phyloP scores from a whole-genome alignment of 441 rosid genomes.

The Corymbia citriodora region DNA sequence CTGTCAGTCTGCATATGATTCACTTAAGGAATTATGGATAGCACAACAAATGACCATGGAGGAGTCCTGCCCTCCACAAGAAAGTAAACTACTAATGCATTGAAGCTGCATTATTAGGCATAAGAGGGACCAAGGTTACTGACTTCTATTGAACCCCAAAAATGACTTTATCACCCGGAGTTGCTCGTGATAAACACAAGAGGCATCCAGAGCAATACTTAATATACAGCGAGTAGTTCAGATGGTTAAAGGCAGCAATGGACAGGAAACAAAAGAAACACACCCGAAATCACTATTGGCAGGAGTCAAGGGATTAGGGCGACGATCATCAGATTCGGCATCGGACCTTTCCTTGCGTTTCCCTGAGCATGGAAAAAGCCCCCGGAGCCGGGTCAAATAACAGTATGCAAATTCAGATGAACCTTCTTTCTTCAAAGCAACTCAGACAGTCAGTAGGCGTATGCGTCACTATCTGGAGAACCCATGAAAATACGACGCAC shows the following conservation, averaged over 20 bases:
- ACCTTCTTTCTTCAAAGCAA: neutral
- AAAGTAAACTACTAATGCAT: neutral
- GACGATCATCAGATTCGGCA: constrained; percentile 36
- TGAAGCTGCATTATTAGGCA: neutral
- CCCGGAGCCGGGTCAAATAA: neutral
- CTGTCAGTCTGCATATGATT: constrained; percentile 63
- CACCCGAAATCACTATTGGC: constrained; percentile 70
- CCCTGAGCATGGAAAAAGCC: constrained; percentile 29
- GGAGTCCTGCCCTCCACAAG: neutral
- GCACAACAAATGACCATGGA: neutral
- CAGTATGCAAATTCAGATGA: neutral
- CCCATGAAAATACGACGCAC: neutral
- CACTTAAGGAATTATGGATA: neutral
- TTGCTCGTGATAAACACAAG: neutral
- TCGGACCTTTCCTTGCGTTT: constrained; percentile 74
- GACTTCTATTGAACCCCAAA: neutral
- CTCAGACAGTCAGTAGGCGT: neutral
- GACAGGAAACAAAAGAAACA: constrained; percentile 1
- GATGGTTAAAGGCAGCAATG: neutral
- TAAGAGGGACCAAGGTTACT: neutral
- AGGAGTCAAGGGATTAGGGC: constrained; percentile 51
- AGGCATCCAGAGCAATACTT: neutral
- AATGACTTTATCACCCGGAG: neutral
- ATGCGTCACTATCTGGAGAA: neutral
- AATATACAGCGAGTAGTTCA: neutral